phyloP scores from a whole-genome alignment of 768 basidiomycete genomes.

The Tephrocybe sp. region DNA sequence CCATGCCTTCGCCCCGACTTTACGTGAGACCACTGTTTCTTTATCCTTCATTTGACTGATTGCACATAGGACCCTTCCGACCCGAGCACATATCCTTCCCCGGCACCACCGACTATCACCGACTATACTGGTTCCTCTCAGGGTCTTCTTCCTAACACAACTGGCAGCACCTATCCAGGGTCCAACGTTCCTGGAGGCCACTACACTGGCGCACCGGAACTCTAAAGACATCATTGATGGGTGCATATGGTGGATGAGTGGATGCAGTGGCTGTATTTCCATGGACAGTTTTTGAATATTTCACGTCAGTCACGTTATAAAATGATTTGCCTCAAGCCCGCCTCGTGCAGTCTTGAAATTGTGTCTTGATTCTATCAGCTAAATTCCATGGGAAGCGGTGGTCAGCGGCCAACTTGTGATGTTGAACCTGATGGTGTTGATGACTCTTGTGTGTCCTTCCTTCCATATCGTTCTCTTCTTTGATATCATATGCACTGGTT shows the following conservation, averaged over 20 bases:
- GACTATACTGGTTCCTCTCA: conserved; percentile 12
- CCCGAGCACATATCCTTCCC: conserved; percentile 40
- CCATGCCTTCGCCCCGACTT: conserved; percentile 29
- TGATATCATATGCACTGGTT: no score
- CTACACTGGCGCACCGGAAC: conserved; percentile 34
- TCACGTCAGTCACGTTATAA: not conserved
- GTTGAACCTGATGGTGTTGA: not conserved
- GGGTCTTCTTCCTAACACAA: conserved; percentile 16
- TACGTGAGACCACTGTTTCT: conserved; percentile 33
- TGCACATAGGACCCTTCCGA: conserved; percentile 35
- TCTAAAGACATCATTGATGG: conserved; percentile 14
- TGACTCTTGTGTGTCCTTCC: not conserved
- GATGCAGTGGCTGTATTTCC: conserved; percentile 1
- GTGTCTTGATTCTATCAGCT: not conserved
- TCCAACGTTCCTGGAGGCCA: conserved; percentile 12
- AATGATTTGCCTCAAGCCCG: not conserved
- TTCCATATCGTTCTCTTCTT: no score
- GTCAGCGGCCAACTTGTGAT: not conserved
- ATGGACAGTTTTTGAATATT: conserved; percentile 5
- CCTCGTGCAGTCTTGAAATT: not conserved
- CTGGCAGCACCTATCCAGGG: conserved; percentile 18
- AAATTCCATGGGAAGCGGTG: not conserved
- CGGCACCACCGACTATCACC: conserved; percentile 9
- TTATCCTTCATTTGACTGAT: not conserved
- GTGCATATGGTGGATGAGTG: not conserved